Base-by-base conservation (phyloP, 768 basidiomycete species). In the Pisolithus tinctorius region DNA sequence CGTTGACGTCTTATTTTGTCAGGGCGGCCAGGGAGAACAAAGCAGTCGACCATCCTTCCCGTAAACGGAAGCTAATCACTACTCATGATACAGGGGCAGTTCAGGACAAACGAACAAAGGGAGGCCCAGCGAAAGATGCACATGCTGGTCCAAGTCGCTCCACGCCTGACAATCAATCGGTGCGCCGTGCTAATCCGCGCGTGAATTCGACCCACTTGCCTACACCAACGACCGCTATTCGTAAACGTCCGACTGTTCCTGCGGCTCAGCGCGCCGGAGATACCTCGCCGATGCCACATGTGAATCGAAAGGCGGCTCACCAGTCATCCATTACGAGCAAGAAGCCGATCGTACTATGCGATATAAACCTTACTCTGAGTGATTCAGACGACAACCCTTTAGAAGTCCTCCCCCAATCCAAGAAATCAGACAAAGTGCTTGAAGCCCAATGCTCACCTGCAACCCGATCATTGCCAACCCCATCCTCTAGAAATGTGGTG, bases 1-100 rank as follows among this genome's bases (percentile, higher is more conserved):
- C 66, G 0, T 23, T 67, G 4, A 69, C 68, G 7, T 11, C 56
- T n/a, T 50, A 68, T 50, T 67, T 69, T 45, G 6, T 51, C 7
- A 63, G 43, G 9, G 49, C 30, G 8, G 48, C n/a, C 11, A 62
- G 55, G 41, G 52, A 55, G n/a, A 7, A 51, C 7, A 56, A 34
- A 25, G n/a, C 54, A 31, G 50, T 31, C 38, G 10, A 29, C 29
- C 16, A 11, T 4, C 6, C 31, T 4, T 14, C 29, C 17, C 60
- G 53, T 37, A 59, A 51, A 46, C 45, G 39, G 1, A 51, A 51
- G 4, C 36, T 16, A 13, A 10, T 20, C 26, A 13, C 44, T 9
- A 11, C 29, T 16, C 49, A 50, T 25, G 51, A 38, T 17, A 31
- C 51, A 16, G 57, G 27, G 7, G 45, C 43, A 31, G 49, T 44